phyloP scores from a whole-genome alignment of 805 yeast genomes.

The Ogataea nitratoaversa region DNA sequence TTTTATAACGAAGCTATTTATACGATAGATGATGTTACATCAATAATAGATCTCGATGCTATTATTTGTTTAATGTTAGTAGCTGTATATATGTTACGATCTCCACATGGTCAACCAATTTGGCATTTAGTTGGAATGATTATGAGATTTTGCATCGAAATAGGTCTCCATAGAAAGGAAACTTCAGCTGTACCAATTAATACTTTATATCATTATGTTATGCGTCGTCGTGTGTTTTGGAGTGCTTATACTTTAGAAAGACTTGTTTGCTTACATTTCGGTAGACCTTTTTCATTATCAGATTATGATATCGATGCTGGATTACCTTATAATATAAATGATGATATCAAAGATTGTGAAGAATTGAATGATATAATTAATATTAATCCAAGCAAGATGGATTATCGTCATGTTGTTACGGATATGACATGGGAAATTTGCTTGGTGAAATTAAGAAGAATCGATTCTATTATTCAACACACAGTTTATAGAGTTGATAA shows the following conservation, averaged over 20 bases:
- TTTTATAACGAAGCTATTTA: slow-evolving; percentile 13
- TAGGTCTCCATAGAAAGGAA: slow-evolving; percentile 17
- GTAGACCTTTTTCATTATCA: slow-evolving; percentile 44
- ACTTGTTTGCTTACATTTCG: slow-evolving; percentile 43
- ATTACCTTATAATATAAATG: slow-evolving; percentile 29
- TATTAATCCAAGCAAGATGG: slow-evolving; percentile 16
- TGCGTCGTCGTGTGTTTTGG: slow-evolving; percentile 39
- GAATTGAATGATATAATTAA: slow-evolving; percentile 17
- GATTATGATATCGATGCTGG: slow-evolving; percentile 49
- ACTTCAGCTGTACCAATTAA: slow-evolving; percentile 7
- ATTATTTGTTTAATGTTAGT: slow-evolving; percentile 13
- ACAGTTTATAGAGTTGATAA: slow-evolving; percentile 19
- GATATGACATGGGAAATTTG: slow-evolving; percentile 15
- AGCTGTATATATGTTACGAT: slow-evolving; percentile 15
- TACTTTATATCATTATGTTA: slow-evolving; percentile 13
- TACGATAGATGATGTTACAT: slow-evolving; percentile 9
- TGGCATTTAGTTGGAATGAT: slow-evolving; percentile 20
- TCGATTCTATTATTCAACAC: slow-evolving; percentile 19
- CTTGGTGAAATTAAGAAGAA: slow-evolving; percentile 11
- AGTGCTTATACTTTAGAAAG: slow-evolving; percentile 46
- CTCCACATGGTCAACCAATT: slow-evolving; percentile 16
- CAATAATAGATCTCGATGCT: slow-evolving; percentile 14
- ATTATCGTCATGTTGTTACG: slow-evolving; percentile 7
- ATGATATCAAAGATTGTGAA: slow-evolving; percentile 12
- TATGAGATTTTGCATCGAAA: slow-evolving; percentile 19